phyloP scores from a whole-genome alignment of 306 rosid species.

The Oxytropis ochrocephala region DNA sequence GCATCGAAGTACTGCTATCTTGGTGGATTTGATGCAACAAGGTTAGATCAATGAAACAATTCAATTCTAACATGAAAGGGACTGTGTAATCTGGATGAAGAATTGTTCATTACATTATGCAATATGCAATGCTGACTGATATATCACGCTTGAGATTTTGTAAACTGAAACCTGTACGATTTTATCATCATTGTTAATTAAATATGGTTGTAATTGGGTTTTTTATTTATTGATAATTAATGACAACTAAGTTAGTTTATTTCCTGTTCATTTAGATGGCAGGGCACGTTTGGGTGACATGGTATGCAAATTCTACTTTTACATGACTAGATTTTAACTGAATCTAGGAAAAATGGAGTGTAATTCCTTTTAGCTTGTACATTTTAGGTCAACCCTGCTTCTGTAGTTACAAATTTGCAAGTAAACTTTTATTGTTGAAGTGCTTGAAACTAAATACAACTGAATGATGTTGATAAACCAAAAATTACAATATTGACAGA shows the following conservation, averaged over 20 bases:
- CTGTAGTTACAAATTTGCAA: not conserved
- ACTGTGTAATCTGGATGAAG: not conserved
- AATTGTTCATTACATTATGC: not conserved
- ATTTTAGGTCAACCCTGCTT: not conserved
- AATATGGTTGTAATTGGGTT: not conserved
- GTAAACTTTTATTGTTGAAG: not conserved
- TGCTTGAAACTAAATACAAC: not conserved
- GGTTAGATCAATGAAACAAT: slow-evolving; percentile 44
- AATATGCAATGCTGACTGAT: not conserved
- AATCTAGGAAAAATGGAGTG: not conserved
- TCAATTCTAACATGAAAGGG: not conserved
- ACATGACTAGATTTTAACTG: not conserved
- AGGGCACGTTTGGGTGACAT: slow-evolving; percentile 1
- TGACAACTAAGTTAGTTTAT: not conserved
- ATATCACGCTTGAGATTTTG: not conserved
- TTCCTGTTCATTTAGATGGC: slow-evolving; percentile 2
- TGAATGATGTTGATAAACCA: not conserved
- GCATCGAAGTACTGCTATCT: slow-evolving; percentile 96
- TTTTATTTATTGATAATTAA: not conserved
- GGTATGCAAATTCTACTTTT: not conserved
- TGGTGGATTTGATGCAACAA: slow-evolving; percentile 98
- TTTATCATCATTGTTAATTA: not conserved
- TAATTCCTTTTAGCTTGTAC: not conserved
- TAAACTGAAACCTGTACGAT: not conserved
- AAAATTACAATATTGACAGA: not conserved